Base-by-base conservation (phyloP, 495 filamentous ascomycete genomes). In the Penicillium cosmopolitanum region DNA sequence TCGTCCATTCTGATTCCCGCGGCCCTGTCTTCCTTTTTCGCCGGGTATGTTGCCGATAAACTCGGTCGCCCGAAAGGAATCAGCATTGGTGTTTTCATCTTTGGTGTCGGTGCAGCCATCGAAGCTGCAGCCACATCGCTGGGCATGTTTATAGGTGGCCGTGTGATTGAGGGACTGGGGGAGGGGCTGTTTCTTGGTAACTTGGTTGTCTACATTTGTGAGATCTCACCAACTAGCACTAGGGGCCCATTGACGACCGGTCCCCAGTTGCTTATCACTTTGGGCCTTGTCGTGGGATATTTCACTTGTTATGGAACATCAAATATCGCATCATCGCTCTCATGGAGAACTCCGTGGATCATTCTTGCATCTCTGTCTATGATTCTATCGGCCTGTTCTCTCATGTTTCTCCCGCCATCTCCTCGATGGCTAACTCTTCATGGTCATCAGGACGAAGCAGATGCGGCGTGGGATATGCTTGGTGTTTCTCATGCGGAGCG, bases 1-100 rank as follows among this genome's bases (percentile, higher is more conserved):
- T 89, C 87, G 3, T 78, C 81, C 9, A 85, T 89, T 53, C 71
- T 89, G 53, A 76, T 90, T 21, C 80, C 86, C 8, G 87, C 83
- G 12, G 82, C 86, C 0, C 51, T 87, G 0, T 82, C 85, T 0
- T 85, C 84, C 0, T 75, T 89, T 55, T 86, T 87, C 51, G 84
- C 85, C 0, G 87, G 87, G 0, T 75, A 83, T 57, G 64, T 89
- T 6, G 85, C 87, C 4, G 84, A 90, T 65, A 72, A 73, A 25
- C 75, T 84, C 5, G 86, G 87, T 3, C 73, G 85, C n/a, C 70
- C 82, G 0, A 72, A 63, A 34, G 77, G 72, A 0, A 83, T 89
- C 25, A 73, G 78, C 19, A 77, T 84, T 28, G 85, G 86, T 0
- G 69, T 77, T 1, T 62, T 80, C 1, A 69, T 86, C 4, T 87